Percentiles rank a stretch among this genome's conserved stretches.
Evolutionary conservation across 768 basidiomycete species (phyloP).

Genomic region (Lenzites betulinus): DNA sequence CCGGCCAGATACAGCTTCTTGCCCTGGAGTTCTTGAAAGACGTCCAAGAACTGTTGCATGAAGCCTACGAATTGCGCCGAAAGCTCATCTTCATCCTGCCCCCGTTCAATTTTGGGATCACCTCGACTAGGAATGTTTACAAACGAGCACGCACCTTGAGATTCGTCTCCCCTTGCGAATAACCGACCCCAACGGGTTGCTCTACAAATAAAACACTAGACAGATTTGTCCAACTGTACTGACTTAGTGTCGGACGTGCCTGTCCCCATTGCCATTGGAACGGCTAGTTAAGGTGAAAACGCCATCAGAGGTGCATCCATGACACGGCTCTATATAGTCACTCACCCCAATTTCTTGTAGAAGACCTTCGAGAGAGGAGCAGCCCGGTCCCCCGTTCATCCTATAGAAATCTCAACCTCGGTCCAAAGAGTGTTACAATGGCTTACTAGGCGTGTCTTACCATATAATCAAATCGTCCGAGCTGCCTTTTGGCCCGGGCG

Average conservation of each 20-base stretch:
- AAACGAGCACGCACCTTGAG: constrained; percentile 36
- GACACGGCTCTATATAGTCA: constrained; percentile 6
- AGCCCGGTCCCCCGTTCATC: constrained; percentile 84
- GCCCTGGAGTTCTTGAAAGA: constrained; percentile 72
- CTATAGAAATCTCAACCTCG: constrained; percentile 34
- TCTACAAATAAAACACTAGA: constrained; percentile 76
- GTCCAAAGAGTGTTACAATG: neutral
- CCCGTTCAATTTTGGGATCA: neutral
- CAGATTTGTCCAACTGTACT: constrained; percentile 79
- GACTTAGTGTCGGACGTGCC: constrained; percentile 63
- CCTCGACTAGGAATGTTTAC: too few species aligned
- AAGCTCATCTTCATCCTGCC: constrained; percentile 53
- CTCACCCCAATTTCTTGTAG: constrained; percentile 76
- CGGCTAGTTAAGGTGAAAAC: constrained; percentile 44
- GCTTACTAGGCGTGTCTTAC: constrained; percentile 36
- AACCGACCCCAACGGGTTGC: constrained; percentile 81
- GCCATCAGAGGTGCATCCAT: neutral
- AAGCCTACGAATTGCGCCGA: constrained; percentile 61
- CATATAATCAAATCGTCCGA: constrained; percentile 76
- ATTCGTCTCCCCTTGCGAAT: constrained; percentile 68
- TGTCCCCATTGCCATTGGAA: constrained; percentile 66
- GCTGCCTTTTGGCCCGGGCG: constrained; percentile 72
- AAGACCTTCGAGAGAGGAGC: constrained; percentile 70
- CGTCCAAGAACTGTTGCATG: constrained; percentile 71
- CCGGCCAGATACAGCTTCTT: constrained; percentile 73